Conservation (phyloP, 2,329 filamentous ascomycete species). For the Blastomyces gilchristii region DNA sequence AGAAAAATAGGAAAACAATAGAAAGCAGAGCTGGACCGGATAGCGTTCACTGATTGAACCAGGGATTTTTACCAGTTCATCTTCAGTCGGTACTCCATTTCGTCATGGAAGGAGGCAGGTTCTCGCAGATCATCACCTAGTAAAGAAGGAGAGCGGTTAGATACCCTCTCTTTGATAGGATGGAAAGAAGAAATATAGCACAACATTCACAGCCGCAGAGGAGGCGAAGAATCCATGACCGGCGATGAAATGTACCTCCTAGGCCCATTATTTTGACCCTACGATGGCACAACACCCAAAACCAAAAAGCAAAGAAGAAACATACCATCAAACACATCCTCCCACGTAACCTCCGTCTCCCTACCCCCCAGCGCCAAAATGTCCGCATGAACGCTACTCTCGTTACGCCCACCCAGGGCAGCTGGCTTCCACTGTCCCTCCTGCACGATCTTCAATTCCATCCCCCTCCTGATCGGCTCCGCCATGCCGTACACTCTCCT, state of each 20-base stretch:
- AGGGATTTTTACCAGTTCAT: slow-evolving; percentile 44
- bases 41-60: not conserved
- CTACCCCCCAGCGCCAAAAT: slow-evolving; percentile 59
- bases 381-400: slow-evolving; percentile 71
- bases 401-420: slow-evolving; percentile 50
- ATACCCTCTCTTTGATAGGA: not conserved
- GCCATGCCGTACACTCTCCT: slow-evolving; percentile 82
- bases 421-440: slow-evolving; percentile 66
- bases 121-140: slow-evolving; percentile 58
- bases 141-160: slow-evolving; percentile 11
- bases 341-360: slow-evolving; percentile 74
- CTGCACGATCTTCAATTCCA: slow-evolving; percentile 85
- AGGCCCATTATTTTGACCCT: not conserved
- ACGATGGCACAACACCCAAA: slow-evolving; percentile 8
- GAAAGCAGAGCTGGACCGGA: not conserved
- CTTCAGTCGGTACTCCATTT: slow-evolving; percentile 87
- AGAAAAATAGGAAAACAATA: not conserved
- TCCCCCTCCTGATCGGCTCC: slow-evolving; percentile 81
- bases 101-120: slow-evolving; percentile 67
- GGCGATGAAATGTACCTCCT: slow-evolving; percentile 5
- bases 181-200: not conserved
- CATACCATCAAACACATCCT: slow-evolving; percentile 76
- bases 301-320: slow-evolving; percentile 15
- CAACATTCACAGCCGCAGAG: not conserved
- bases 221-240: not conserved